Conservation (phyloP, 2,329 filamentous ascomycete species). For the Ophiosphaerella herpotricha region DNA sequence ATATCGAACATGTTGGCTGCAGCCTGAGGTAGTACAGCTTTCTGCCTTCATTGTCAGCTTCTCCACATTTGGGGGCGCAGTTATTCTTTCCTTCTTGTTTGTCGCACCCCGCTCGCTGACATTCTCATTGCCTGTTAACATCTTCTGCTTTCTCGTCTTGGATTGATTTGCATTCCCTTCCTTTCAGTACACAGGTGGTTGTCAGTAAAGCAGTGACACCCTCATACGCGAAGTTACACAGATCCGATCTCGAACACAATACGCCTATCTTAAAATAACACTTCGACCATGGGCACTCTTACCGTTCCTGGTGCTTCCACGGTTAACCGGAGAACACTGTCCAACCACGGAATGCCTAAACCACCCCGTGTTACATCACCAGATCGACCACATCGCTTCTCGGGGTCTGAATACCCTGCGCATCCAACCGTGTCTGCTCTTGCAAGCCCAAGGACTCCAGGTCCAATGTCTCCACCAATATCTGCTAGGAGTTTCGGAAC, state of each 20-base stretch:
- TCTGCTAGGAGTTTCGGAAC: constrained; percentile 43
- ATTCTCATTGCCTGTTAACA: constrained; percentile 15
- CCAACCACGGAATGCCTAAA: constrained; percentile 42
- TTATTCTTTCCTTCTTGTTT: constrained; percentile 17
- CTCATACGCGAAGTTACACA: neutral
- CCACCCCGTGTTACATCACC: constrained; percentile 32
- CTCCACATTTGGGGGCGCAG: constrained; percentile 26
- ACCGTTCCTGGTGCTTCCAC: constrained; percentile 27
- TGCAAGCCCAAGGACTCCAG: constrained; percentile 28
- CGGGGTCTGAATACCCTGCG: constrained; percentile 21
- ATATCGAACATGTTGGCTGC: constrained; percentile 38
- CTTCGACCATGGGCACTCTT: constrained; percentile 24
- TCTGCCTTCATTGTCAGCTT: constrained; percentile 27
- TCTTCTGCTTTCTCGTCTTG: constrained; percentile 8
- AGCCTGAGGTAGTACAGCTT: constrained; percentile 36
- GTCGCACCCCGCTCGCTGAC: constrained; percentile 21
- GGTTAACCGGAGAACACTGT: constrained; percentile 30
- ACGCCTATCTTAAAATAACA: neutral
- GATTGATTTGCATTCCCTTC: neutral
- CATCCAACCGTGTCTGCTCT: constrained; percentile 19
- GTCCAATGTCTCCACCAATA: constrained; percentile 41
- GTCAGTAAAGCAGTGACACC: neutral
- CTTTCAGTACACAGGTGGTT: neutral
- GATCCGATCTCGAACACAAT: neutral
- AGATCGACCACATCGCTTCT: constrained; percentile 37